Evolutionary conservation across 306 rosid genomes (phyloP).

Genomic region (Fragaria iinumae): DNA sequence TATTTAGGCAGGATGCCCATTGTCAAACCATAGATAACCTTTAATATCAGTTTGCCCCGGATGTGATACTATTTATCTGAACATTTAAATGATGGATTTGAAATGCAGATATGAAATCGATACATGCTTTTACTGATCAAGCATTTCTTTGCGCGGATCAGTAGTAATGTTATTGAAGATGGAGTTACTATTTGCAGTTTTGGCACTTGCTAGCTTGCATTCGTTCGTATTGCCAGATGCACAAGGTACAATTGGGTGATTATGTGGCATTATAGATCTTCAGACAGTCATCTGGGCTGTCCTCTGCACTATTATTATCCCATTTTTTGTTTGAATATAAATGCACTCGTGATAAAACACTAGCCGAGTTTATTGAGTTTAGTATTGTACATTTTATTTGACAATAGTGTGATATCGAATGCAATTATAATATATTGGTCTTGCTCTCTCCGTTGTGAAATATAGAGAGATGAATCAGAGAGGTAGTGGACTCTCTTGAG

Average conservation of each 20-base stretch:
- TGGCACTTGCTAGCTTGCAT: slow-evolving; percentile 53
- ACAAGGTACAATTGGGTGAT: slow-evolving; percentile 56
- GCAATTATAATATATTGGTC: background rate
- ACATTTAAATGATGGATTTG: slow-evolving; percentile 21
- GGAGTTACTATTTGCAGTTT: slow-evolving; percentile 44
- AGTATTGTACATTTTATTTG: background rate
- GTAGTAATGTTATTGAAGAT: slow-evolving; percentile 49
- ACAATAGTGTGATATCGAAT: background rate
- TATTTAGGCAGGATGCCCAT: background rate
- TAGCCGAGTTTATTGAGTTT: background rate
- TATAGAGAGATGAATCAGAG: background rate
- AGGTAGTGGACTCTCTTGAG: background rate
- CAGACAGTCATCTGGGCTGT: background rate
- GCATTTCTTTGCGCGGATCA: slow-evolving; percentile 25
- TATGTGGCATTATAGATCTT: background rate
- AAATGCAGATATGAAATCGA: slow-evolving; percentile 42
- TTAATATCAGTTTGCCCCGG: background rate
- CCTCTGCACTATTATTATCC: slow-evolving; percentile 5
- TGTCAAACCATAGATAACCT: background rate
- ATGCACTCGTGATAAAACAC: background rate
- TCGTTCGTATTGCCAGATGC: slow-evolving; percentile 60
- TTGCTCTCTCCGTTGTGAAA: background rate
- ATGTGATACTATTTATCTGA: slow-evolving; percentile 18
- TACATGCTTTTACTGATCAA: slow-evolving; percentile 19
- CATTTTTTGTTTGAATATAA: background rate